Conservation (phyloP, 345 rosid genomes). For the Reutealis trisperma region DNA sequence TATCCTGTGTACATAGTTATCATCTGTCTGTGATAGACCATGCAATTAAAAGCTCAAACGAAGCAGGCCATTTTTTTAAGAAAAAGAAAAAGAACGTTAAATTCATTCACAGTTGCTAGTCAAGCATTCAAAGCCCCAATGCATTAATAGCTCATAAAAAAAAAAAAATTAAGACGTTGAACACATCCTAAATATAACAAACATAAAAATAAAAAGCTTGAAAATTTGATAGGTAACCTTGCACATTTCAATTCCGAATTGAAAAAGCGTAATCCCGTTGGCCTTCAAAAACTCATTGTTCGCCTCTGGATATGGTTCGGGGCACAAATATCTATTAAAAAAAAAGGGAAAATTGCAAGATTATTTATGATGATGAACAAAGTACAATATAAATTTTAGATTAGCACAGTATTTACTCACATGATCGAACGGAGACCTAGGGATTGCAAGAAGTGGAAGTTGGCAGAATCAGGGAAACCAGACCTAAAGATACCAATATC, state of each 20-base stretch:
- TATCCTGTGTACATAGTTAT: too few relatives aligned
- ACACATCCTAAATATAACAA: not conserved
- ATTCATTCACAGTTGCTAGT: too few relatives aligned
- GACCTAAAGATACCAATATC: constrained; percentile 72
- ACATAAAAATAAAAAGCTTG: not conserved
- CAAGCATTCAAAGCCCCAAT: too few relatives aligned
- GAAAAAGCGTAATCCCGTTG: constrained; percentile 61
- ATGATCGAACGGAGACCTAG: constrained; percentile 66
- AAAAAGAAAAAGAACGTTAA: too few relatives aligned
- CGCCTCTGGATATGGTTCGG: constrained; percentile 63
- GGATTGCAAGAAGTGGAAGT: constrained; percentile 63
- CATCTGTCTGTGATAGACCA: too few relatives aligned
- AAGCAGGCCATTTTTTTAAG: too few relatives aligned
- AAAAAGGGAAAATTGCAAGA: not conserved
- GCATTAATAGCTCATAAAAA: too few relatives aligned
- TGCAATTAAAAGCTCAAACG: too few relatives aligned
- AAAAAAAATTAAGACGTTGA: not conserved
- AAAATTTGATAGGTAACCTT: constrained; percentile 38
- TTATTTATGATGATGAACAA: not conserved
- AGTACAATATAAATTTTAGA: not conserved
- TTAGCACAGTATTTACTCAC: constrained; percentile 32
- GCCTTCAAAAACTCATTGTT: constrained; percentile 55
- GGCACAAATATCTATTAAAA: constrained; percentile 61
- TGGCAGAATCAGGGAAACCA: constrained; percentile 68
- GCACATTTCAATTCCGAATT: constrained; percentile 74